Evolutionary conservation across 371 early-diverging fungal genomes (phyloP).

Genomic region (Rhizopus delemar): DNA sequence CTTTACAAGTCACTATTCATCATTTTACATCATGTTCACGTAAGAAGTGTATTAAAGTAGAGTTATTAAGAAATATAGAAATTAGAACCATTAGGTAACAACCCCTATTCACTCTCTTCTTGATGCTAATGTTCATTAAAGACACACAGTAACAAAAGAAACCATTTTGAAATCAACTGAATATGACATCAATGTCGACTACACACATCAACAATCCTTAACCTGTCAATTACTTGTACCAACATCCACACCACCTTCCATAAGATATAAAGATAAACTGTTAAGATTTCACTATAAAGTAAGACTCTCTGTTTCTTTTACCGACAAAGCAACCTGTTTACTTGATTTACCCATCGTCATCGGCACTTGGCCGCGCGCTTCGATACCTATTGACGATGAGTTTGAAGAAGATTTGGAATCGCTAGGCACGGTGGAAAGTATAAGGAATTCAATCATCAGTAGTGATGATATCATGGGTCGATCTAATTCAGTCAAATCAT

Average conservation of each 20-base stretch:
- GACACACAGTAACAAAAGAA: slow-evolving; percentile 26
- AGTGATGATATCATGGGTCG: slow-evolving; percentile 25
- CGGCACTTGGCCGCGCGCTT: slow-evolving; percentile 52
- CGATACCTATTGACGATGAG: slow-evolving; percentile 52
- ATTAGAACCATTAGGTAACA: slow-evolving; percentile 32
- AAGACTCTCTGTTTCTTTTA: slow-evolving; percentile 21
- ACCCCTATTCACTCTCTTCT: too few species aligned
- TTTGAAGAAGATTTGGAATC: slow-evolving; percentile 35
- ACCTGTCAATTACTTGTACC: slow-evolving; percentile 40
- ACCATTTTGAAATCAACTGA: slow-evolving; percentile 13
- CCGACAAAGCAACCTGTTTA: slow-evolving; percentile 6
- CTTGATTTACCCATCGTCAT: slow-evolving; percentile 46
- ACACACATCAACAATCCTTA: slow-evolving; percentile 25
- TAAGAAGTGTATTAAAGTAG: slow-evolving; percentile 31
- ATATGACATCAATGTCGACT: slow-evolving; percentile 12
- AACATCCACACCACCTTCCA: slow-evolving; percentile 50
- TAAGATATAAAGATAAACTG: slow-evolving; percentile 39
- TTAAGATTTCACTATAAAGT: slow-evolving; percentile 45
- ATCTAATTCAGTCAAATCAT: slow-evolving; percentile 40
- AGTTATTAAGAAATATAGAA: slow-evolving; percentile 40
- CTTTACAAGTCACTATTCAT: slow-evolving; percentile 33
- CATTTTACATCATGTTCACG: slow-evolving; percentile 36
- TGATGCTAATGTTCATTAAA: neutral
- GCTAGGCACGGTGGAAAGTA: slow-evolving; percentile 3
- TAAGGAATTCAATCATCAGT: slow-evolving; percentile 2